phyloP scores from a whole-genome alignment of 1,139 yeast genomes.

The Blastobotrys serpentis region DNA sequence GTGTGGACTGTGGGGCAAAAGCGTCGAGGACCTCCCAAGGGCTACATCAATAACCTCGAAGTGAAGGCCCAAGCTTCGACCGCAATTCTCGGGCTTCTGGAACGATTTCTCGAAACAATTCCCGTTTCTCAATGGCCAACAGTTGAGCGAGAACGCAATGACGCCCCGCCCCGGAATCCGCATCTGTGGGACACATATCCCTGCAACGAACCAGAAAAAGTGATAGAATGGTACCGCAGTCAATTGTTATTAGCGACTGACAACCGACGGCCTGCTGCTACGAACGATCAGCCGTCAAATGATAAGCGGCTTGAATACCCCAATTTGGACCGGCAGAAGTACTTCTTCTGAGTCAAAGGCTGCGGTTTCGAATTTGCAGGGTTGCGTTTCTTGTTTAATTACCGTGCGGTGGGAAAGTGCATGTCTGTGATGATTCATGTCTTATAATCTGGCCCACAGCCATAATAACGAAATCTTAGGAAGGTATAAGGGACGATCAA shows the following conservation, averaged over 20 bases:
- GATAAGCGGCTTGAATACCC: too few relatives aligned
- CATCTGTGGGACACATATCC: slow-evolving; percentile 4
- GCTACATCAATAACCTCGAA: slow-evolving; percentile 20
- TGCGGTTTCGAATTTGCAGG: too few relatives aligned
- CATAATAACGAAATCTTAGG: too few relatives aligned
- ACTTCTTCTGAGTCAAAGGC: too few relatives aligned
- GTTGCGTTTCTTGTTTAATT: too few relatives aligned
- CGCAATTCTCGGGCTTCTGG: slow-evolving; percentile 11
- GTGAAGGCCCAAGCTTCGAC: slow-evolving; percentile 13
- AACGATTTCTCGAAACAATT: slow-evolving; percentile 10
- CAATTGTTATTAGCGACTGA: neutral
- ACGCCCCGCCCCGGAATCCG: neutral
- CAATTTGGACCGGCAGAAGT: too few relatives aligned
- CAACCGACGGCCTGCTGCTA: neutral
- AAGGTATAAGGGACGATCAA: too few relatives aligned
- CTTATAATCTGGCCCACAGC: too few relatives aligned
- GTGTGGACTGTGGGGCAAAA: slow-evolving; percentile 17
- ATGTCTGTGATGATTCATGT: too few relatives aligned
- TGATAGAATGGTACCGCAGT: slow-evolving; percentile 11
- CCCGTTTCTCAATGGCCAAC: slow-evolving; percentile 19
- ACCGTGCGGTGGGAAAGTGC: too few relatives aligned
- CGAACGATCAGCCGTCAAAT: neutral
- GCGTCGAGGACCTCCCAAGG: slow-evolving; percentile 20
- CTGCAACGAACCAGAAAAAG: slow-evolving; percentile 5
- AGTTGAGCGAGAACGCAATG: slow-evolving; percentile 9